Conservation (phyloP, 805 yeast genomes). For the Saccharomycopsis fermentans region DNA sequence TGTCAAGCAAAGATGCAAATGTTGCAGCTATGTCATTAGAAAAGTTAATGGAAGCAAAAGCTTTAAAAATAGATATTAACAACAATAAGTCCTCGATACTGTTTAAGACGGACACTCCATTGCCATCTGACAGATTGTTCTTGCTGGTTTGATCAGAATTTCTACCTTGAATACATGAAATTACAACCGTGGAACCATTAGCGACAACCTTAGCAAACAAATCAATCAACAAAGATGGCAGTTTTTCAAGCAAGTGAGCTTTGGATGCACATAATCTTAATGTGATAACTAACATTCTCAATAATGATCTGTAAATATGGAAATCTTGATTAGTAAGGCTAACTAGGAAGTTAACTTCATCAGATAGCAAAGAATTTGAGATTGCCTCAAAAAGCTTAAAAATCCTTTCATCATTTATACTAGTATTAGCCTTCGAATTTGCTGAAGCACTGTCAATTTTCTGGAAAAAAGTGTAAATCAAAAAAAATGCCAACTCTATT, state of each 20-base stretch:
- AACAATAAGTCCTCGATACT: conserved; percentile 57
- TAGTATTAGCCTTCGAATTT: conserved; percentile 4
- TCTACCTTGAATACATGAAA: conserved; percentile 42
- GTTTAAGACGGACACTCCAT: conserved; percentile 28
- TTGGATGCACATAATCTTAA: conserved; percentile 36
- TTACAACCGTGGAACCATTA: conserved; percentile 50
- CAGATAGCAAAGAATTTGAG: conserved; percentile 37
- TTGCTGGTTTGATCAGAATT: conserved; percentile 18
- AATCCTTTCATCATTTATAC: conserved; percentile 18
- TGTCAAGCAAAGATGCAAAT: conserved; percentile 42
- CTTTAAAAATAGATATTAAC: conserved; percentile 53
- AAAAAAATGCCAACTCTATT: conserved; percentile 54
- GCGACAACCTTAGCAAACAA: conserved; percentile 56
- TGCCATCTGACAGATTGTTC: background rate
- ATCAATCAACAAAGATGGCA: conserved; percentile 42
- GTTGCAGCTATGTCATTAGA: conserved; percentile 38
- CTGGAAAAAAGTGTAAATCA: conserved; percentile 21
- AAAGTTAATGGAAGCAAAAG: conserved; percentile 40
- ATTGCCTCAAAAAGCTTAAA: conserved; percentile 24
- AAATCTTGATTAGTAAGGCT: conserved; percentile 31
- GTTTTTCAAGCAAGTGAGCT: conserved; percentile 33
- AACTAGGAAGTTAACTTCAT: conserved; percentile 38
- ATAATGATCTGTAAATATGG: conserved; percentile 46
- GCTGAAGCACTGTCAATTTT: conserved; percentile 20
- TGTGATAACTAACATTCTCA: conserved; percentile 45